Evolutionary conservation across 768 basidiomycete species (phyloP), one percentile per base, ranked within the genome.

Genomic region (Rhizopogon roseolus): DNA sequence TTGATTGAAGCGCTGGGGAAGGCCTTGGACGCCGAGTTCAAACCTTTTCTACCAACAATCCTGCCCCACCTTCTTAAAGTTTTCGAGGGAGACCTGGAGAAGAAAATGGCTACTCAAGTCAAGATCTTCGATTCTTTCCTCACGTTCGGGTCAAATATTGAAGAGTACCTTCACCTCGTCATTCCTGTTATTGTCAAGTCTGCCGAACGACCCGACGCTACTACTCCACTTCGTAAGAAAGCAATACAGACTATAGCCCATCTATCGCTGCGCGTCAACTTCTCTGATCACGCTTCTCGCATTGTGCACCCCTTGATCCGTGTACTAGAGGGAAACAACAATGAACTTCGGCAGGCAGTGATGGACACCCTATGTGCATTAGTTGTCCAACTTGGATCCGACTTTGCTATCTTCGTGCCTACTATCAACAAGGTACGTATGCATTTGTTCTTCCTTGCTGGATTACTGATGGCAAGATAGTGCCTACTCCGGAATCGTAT

Each of bases 321-420:
- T 37, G 90, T 98, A 2, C 74, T 99, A 53, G 85, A 85, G 40
- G 76, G 75, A 36, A 75, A 80, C 1, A 86, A 79, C 59, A 88
- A 88, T 55, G 95, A 98, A 54, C 73, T 98, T 44, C 79, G 91
- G 19, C 81, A 81, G 69, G 83, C 89, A 1, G 90, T 95, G 7
- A 88, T 98, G 85, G 94, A 98, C 56, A 91, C 94, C 0, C 73
- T 99, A 2, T 97, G 93, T 66, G 90, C 94, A 1, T 76, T 98
- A 39, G 86, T 98, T 38, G 78, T 93, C 37, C 97, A 99, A 63
- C 82, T 99, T 50, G 95, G 95, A 1, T 86, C 95, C 0, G 96
- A 98, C 66, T 99, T 95, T 60, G 94, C 97, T 4, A 93, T 99
- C 41, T 99, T 98, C 62, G 90, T 98, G 36, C 94, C 97, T 0